A percentile compares a stretch with the other conserved stretches of the same genome.
These are phyloP conservation scores for Hordeum vulgare DNA, from an alignment of 176 grass and related monocot genomes.

Conservation along the genomic window MorexV3_pseudomolecules_assembly NC_058522.1:489805469-489805968, in stretches of 20 bases:
- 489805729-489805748: neutral
- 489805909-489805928: neutral
- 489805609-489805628: neutral
- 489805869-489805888: neutral
- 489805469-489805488: conserved; percentile 46
- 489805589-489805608: too few species aligned
- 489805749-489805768: neutral
- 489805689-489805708: neutral
- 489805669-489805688: neutral
- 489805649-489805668: neutral
- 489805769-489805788: neutral
- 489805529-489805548: conserved; percentile 49
- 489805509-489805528: conserved; percentile 44
- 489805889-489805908: neutral
- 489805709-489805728: neutral
- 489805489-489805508: conserved; percentile 49
- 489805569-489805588: neutral
- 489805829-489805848: neutral
- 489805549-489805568: neutral
- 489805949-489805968: neutral
- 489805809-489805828: neutral
- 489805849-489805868: neutral
- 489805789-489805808: neutral
- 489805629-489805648: neutral
- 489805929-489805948: neutral